Evolutionary conservation across 78 protist species (phyloP).

Genomic region (Cavenderia fasciculata): DNA sequence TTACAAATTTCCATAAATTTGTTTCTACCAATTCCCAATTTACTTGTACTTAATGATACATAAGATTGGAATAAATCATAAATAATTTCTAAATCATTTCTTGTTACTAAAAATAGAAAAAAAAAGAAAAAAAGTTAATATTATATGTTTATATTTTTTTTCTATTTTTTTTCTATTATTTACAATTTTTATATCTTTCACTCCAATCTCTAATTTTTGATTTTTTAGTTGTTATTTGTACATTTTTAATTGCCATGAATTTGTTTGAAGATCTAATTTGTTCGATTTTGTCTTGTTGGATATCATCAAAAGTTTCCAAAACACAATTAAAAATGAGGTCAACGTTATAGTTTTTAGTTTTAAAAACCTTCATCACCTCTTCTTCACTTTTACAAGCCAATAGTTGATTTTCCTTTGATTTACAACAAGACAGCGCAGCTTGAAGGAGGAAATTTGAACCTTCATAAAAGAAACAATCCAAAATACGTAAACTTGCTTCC

Average conservation of each 20-base stretch:
- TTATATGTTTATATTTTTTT: background rate
- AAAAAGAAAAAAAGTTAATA: background rate
- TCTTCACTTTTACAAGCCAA: constrained; percentile 33
- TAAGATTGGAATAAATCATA: constrained; percentile 58
- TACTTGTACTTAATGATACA: background rate
- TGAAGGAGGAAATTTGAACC: constrained; percentile 55
- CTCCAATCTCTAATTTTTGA: constrained; percentile 49
- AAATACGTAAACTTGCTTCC: constrained; percentile 46
- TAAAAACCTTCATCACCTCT: constrained; percentile 8
- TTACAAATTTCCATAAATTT: constrained; percentile 34
- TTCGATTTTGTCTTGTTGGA: constrained; percentile 56
- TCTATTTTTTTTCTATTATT: background rate
- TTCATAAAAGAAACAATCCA: constrained; percentile 73
- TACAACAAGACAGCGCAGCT: constrained; percentile 41
- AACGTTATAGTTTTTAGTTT: background rate
- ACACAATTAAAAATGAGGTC: constrained; percentile 21
- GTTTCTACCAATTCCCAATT: constrained; percentile 16
- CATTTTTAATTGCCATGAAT: constrained; percentile 50
- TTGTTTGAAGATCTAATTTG: constrained; percentile 63
- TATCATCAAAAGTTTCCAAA: constrained; percentile 28
- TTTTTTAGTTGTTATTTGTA: constrained; percentile 41
- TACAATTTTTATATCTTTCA: constrained; percentile 40
- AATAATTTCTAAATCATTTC: background rate
- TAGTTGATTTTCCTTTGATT: constrained; percentile 7
- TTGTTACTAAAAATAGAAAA: background rate